Evolutionary conservation across 352 stramenopile genomes (phyloP).

Genomic region (Phytophthora foliorum): DNA sequence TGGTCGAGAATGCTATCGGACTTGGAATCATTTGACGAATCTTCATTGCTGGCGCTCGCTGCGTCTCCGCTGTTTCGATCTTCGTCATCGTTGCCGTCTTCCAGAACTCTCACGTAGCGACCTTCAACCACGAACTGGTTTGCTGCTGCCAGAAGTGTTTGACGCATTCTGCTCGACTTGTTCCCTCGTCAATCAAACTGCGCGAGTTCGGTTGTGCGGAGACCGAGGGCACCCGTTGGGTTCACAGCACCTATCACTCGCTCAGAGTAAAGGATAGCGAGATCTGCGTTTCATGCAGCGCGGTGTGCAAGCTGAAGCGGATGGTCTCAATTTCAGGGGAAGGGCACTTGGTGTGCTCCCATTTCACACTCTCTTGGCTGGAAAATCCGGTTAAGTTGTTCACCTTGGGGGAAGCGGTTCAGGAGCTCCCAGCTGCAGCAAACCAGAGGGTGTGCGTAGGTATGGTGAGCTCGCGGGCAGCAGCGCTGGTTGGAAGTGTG

Average conservation of each 20-base stretch:
- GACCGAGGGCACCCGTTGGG: conserved; percentile 11
- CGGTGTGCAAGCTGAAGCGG: conserved; percentile 1
- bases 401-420: neutral
- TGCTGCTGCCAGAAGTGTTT: conserved; percentile 4
- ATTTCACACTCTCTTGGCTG: conserved; percentile 16
- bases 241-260: conserved; percentile 5
- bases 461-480: neutral
- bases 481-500: neutral
- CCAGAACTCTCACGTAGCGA: conserved; percentile 11
- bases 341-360: conserved; percentile 14
- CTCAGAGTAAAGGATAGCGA: conserved; percentile 21
- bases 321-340: conserved; percentile 8
- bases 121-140: conserved; percentile 9
- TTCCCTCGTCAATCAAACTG: conserved; percentile 11
- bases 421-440: conserved; percentile 12
- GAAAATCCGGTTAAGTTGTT: conserved; percentile 36
- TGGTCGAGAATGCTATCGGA: conserved; percentile 19
- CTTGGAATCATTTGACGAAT: conserved; percentile 3
- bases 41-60: conserved; percentile 3
- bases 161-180: conserved; percentile 19
- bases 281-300: conserved; percentile 24
- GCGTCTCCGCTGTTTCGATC: conserved; percentile 2
- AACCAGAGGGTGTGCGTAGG: conserved; percentile 12
- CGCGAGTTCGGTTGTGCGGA: conserved; percentile 17
- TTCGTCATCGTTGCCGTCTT: conserved; percentile 3